Conservation (phyloP, 2,329 filamentous ascomycete genomes). For the Botryotinia convoluta region DNA sequence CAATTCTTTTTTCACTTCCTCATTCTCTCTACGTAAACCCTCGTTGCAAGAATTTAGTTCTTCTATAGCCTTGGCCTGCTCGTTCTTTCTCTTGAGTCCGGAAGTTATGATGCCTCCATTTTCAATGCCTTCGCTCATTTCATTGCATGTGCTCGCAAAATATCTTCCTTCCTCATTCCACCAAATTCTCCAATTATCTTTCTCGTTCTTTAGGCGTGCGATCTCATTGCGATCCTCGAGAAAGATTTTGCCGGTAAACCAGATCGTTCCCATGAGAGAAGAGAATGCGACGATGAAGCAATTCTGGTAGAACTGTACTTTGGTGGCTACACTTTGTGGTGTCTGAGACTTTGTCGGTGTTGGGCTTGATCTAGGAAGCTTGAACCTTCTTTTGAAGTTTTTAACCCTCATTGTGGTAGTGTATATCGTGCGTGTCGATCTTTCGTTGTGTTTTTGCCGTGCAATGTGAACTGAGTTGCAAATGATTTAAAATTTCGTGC, state of each 20-base stretch:
- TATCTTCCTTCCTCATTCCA: neutral
- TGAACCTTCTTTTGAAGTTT: neutral
- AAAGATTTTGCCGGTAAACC: neutral
- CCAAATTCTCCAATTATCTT: neutral
- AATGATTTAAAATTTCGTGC: neutral
- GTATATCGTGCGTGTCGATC: neutral
- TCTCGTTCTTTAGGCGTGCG: neutral
- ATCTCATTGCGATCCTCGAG: neutral
- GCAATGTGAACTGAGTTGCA: neutral
- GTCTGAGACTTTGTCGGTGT: neutral
- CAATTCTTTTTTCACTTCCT: neutral
- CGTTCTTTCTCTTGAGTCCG: neutral
- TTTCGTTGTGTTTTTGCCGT: neutral
- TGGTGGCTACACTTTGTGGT: neutral
- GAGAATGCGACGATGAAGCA: neutral
- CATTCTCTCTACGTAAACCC: neutral
- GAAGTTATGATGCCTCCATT: neutral
- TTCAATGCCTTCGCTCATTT: neutral
- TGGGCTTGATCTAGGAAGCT: neutral
- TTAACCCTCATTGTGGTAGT: neutral
- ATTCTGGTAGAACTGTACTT: neutral
- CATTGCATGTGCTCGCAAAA: neutral
- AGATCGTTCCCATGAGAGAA: neutral
- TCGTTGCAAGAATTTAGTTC: neutral
- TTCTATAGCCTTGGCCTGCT: neutral